Percentiles rank a stretch among this genome's conserved stretches.
These are phyloP conservation scores for Prunus persica DNA, from an alignment of 306 rosid genomes.

Conservation along the genomic window Prunus_persica_NCBIv2 NC_034013.1:10522001-10522500, in stretches of 20 bases:
- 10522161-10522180: not conserved
- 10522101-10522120: conserved; percentile 7
- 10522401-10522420: not conserved
- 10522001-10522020: not conserved
- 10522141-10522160: not conserved
- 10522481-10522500: not conserved
- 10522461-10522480: not conserved
- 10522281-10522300: not conserved
- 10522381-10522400: not conserved
- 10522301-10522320: not conserved
- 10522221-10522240: not conserved
- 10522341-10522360: not conserved
- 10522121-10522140: not conserved
- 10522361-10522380: not conserved
- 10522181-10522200: not conserved
- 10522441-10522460: not conserved
- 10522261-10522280: not conserved
- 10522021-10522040: not conserved
- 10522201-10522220: not conserved
- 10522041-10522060: conserved; percentile 5
- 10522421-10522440: not conserved
- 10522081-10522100: conserved; percentile 1
- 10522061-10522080: conserved; percentile 14
- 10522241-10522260: not conserved
- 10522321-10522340: not conserved